Evolutionary conservation across 2,329 filamentous ascomycete species (phyloP), one percentile per base, ranked within the genome.

Genomic region (Neurospora crassa): DNA sequence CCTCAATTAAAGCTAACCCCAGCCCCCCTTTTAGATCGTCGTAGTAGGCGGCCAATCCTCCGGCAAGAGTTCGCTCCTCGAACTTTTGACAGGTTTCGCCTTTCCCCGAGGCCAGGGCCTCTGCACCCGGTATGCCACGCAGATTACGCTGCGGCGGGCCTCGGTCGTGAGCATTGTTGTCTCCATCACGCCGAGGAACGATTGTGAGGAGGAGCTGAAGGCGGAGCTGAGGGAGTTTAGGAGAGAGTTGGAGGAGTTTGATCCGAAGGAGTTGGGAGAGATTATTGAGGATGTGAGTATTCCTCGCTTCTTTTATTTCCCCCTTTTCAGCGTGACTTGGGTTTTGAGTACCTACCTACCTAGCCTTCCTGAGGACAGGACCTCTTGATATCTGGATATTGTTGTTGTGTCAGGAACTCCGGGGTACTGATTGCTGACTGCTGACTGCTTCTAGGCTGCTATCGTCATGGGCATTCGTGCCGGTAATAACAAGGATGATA

Each of bases 41-140:
- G 92, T 94, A 6, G 92, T 95, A 11, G 93, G 93, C 73, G 93
- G 92, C 75, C 93, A 96, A 78, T 94, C 91, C 0, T 93, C 92
- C 59, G 93, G 93, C 77, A 96, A 96, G 83, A 93, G 91, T 79
- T 95, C 92, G 1, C 91, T 96, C 20, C 83, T 96, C 41, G 92
- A 96, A 78, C 94, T 81, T n/a, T 73, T 87, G 41, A 86, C 84
- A 0, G 83, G 83, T 0, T 84, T 86, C 43, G 80, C 81, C 0
- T 85, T 87, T 63, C 84, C 85, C 5, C 80, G 83, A 1, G 80
- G 76, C 0, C 79, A 79, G 0, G 82, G 79, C 0, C 80, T 86
- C 0, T 86, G 85, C 67, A 87, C 85, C 0, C 80, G 84, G 0
- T 84, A 85, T 67, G 84, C 82, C 0, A 87, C 85, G 0, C 82